Evolutionary conservation across 1,139 yeast genomes (phyloP).

Genomic region (Meyerozyma sp.): DNA sequence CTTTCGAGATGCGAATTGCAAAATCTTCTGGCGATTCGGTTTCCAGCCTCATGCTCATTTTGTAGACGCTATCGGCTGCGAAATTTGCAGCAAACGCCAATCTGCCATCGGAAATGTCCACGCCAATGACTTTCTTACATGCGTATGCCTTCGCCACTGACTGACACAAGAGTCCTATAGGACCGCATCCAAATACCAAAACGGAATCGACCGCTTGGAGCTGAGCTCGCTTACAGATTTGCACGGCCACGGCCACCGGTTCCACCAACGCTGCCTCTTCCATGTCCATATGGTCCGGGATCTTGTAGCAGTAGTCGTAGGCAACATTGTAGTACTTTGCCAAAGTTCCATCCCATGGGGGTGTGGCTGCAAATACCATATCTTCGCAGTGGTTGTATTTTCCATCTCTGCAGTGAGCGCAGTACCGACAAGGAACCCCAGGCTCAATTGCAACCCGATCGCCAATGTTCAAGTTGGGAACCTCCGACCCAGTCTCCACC

Average conservation of each 20-base stretch:
- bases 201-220: background rate
- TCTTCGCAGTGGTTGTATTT: slow-evolving; percentile 2
- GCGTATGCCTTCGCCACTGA: slow-evolving; percentile 1
- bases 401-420: slow-evolving; percentile 1
- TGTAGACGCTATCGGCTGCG: slow-evolving; percentile 1
- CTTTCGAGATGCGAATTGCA: background rate
- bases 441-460: slow-evolving; percentile 34
- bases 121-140: background rate
- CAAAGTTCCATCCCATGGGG: slow-evolving; percentile 40
- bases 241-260: slow-evolving; percentile 1
- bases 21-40: background rate
- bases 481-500: slow-evolving; percentile 3
- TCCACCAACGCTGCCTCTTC: slow-evolving; percentile 3
- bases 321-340: slow-evolving; percentile 1
- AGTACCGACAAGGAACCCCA: slow-evolving; percentile 13
- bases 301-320: slow-evolving; percentile 2
- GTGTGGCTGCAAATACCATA: slow-evolving; percentile 2
- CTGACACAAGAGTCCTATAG: slow-evolving; percentile 1
- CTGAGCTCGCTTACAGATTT: slow-evolving; percentile 1
- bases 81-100: slow-evolving; percentile 1
- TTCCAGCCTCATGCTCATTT: slow-evolving; percentile 1
- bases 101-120: slow-evolving; percentile 1
- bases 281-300: slow-evolving; percentile 1
- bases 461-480: background rate
- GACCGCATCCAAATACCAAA: slow-evolving; percentile 2